Evolutionary conservation across 495 filamentous ascomycete genomes (phyloP).

Genomic region (Talaromyces trachyspermus): DNA sequence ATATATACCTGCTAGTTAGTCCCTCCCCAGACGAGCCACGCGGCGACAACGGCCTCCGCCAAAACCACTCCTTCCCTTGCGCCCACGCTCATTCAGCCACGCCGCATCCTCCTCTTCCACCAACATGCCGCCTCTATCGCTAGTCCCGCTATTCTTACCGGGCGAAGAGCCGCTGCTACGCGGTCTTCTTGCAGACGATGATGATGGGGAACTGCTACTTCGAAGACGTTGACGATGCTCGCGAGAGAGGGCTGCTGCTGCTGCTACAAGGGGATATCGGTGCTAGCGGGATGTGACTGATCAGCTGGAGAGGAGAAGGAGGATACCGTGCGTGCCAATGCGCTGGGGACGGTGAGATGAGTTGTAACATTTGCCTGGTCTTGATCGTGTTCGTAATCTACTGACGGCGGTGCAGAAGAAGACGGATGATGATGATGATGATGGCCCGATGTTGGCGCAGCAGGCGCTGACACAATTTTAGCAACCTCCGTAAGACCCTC

Average conservation of each 20-base stretch:
- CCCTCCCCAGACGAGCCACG: too few relatives aligned
- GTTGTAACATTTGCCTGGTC: not conserved
- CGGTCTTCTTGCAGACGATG: slow-evolving; percentile 7
- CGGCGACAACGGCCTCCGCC: slow-evolving; percentile 1
- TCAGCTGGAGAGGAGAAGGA: not conserved
- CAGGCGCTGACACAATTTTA: slow-evolving; percentile 9
- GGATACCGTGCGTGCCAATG: slow-evolving; percentile 8
- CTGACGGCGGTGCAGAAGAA: too few relatives aligned
- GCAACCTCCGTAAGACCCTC: slow-evolving; percentile 14
- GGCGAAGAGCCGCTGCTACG: slow-evolving; percentile 10
- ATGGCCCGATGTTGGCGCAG: slow-evolving; percentile 5
- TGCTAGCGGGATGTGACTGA: too few relatives aligned
- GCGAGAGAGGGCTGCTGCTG: not conserved
- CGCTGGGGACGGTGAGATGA: slow-evolving; percentile 3
- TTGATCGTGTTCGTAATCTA: too few relatives aligned
- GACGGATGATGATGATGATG: too few relatives aligned
- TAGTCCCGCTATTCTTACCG: slow-evolving; percentile 23
- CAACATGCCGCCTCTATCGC: slow-evolving; percentile 36
- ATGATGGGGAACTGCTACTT: slow-evolving; percentile 1
- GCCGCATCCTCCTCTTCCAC: slow-evolving; percentile 36
- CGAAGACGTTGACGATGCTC: not conserved
- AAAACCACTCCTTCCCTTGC: slow-evolving; percentile 7
- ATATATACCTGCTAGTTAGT: too few relatives aligned
- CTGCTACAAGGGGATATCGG: not conserved
- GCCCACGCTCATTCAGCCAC: slow-evolving; percentile 16